Evolutionary conservation across 148 eudicot genomes (phyloP), one percentile per base, ranked within the genome.

Genomic region (Nepenthes mirabilis): DNA sequence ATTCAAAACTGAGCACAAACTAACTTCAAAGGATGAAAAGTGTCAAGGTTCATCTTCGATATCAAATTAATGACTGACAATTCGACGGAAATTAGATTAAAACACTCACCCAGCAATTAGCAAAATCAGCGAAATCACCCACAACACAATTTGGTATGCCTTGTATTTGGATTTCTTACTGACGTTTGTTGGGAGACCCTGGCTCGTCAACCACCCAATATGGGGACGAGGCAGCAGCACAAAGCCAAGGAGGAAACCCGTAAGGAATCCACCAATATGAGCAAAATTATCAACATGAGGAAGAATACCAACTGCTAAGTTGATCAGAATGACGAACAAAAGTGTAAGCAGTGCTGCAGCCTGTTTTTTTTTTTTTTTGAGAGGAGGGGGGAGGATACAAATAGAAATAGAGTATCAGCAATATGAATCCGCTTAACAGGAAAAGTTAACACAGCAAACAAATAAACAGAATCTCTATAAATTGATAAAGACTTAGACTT

Each of bases 201-300:
- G 70, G 37, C 83, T 75, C 14, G 58, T 68, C 40, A 76, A 7
- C 93, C 93, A 89, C 14, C 85, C 94, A 54, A 69, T 64, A 58
- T 70, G 83, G 37, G 93, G 96, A 5, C 82, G 85, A 34, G 73
- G 80, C 51, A 89, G 72, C 55, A 90, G 59, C 37, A 86, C 60
- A 58, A 90, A 90, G 3, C 97, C 97, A 0, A 90, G 82, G 37
- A 90, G 79, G 53, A 86, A 80, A 3, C 97, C 97, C 1, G 80
- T 55, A 37, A 81, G 52, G 59, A 81, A 84, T 5, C 90, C 90
- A 33, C 90, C 90, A 37, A 80, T 69, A 52, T 85, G 84, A 3
- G 86, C 85, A 58, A 74, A 80, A 56, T 90, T 88, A 62, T 79
- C 82, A 11, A 82, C 82, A 51, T 64, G 76, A 4, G 97, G 97